phyloP scores from a whole-genome alignment of 495 filamentous ascomycete genomes.

The Pseudoneurospora amorphoporcata region DNA sequence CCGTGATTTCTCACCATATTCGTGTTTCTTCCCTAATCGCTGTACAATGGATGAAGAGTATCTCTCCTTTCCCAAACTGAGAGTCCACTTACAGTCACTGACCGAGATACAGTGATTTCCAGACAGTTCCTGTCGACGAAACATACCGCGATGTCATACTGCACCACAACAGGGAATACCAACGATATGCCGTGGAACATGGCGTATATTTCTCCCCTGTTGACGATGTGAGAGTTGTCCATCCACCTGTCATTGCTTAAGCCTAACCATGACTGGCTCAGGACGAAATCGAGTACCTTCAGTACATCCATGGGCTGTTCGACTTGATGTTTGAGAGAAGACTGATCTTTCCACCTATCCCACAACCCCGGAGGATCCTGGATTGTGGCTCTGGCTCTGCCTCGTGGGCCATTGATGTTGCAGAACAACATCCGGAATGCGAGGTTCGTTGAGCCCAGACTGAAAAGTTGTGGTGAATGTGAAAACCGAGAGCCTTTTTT shows the following conservation, averaged over 20 bases:
- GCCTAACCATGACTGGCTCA: conserved; percentile 26
- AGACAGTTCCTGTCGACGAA: conserved; percentile 44
- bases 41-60: conserved; percentile 22
- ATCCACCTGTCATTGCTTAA: conserved; percentile 10
- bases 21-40: not conserved
- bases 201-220: conserved; percentile 68
- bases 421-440: conserved; percentile 57
- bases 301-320: conserved; percentile 60
- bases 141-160: conserved; percentile 51
- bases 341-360: conserved; percentile 71
- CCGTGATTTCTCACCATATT: not conserved
- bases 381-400: conserved; percentile 70
- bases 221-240: conserved; percentile 58
- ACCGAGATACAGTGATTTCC: conserved; percentile 21
- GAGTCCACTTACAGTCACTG: conserved; percentile 7
- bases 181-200: conserved; percentile 63
- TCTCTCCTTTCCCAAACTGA: not conserved
- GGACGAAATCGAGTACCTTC: conserved; percentile 73
- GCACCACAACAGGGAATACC: conserved; percentile 61
- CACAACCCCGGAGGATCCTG: conserved; percentile 52
- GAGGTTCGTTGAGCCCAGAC: conserved; percentile 45
- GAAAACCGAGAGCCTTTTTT: not conserved
- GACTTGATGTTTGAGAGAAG: conserved; percentile 62
- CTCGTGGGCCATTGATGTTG: conserved; percentile 37
- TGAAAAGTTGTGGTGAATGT: not conserved